Evolutionary conservation across 768 basidiomycete species (phyloP).

Genomic region (Pleurotus sapidus): DNA sequence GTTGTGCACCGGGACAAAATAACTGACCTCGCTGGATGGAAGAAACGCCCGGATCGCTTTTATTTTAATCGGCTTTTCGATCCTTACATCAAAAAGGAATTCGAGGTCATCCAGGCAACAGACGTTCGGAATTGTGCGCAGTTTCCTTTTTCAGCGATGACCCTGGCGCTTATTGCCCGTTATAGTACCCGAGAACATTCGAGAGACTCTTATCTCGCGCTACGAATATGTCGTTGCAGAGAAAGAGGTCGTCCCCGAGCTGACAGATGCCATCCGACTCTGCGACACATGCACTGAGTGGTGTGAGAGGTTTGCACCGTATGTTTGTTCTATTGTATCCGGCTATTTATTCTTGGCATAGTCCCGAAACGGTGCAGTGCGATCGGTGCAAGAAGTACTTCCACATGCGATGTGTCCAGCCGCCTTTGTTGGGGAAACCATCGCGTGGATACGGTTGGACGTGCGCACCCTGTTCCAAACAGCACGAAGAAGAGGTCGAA

Average conservation of each 20-base stretch:
- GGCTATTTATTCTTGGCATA: slow-evolving; percentile 27
- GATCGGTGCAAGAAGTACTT: slow-evolving; percentile 91
- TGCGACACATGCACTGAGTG: slow-evolving; percentile 87
- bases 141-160: slow-evolving; percentile 5
- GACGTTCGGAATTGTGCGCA: slow-evolving; percentile 87
- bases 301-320: slow-evolving; percentile 74
- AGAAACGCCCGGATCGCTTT: slow-evolving; percentile 91
- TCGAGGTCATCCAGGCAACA: slow-evolving; percentile 87
- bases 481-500: slow-evolving; percentile 84
- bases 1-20: slow-evolving; percentile 96
- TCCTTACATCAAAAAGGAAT: slow-evolving; percentile 97
- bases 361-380: slow-evolving; percentile 84
- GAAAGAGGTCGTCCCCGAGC: slow-evolving; percentile 87
- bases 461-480: slow-evolving; percentile 87
- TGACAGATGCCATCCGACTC: slow-evolving; percentile 81
- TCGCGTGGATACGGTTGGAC: slow-evolving; percentile 98
- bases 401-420: slow-evolving; percentile 93
- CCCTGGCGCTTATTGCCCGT: neutral
- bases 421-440: slow-evolving; percentile 87
- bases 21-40: slow-evolving; percentile 89
- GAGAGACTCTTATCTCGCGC: slow-evolving; percentile 69
- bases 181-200: slow-evolving; percentile 78
- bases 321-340: slow-evolving; percentile 10
- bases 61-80: slow-evolving; percentile 96
- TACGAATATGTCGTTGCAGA: slow-evolving; percentile 97